A percentile compares a stretch with the other conserved stretches of the same genome.
These are phyloP conservation scores for Peronospora farinosa DNA, from an alignment of 352 stramenopile species.

Conservation along the genomic window DNA sequence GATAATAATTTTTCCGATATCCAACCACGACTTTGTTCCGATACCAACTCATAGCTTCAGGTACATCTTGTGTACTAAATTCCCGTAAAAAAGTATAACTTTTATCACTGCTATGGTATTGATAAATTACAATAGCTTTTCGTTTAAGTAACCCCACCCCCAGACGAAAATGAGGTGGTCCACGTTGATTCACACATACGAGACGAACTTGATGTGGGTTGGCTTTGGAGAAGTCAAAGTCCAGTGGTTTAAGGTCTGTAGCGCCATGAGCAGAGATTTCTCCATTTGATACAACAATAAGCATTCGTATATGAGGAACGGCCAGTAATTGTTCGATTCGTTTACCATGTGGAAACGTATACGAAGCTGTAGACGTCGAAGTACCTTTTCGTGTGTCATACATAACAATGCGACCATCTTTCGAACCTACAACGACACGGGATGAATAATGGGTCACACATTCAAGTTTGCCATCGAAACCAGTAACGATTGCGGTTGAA, in stretches of 20 bases:
- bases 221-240: conserved; percentile 76
- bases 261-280: conserved; percentile 65
- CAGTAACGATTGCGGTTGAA: conserved; percentile 59
- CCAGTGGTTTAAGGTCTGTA: conserved; percentile 69
- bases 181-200: conserved; percentile 78
- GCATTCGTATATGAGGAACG: conserved; percentile 83
- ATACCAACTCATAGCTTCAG: conserved; percentile 83
- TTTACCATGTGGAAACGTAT: conserved; percentile 69
- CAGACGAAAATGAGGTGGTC: conserved; percentile 76
- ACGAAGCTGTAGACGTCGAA: conserved; percentile 43
- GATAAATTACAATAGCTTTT: conserved; percentile 72
- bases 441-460: conserved; percentile 84
- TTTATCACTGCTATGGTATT: conserved; percentile 79
- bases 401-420: conserved; percentile 78
- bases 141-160: conserved; percentile 57
- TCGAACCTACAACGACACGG: conserved; percentile 76
- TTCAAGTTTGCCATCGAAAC: conserved; percentile 78
- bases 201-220: conserved; percentile 66
- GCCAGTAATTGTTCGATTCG: conserved; percentile 75
- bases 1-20: conserved; percentile 64
- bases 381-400: conserved; percentile 84
- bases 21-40: conserved; percentile 83
- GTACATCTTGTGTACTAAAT: conserved; percentile 64
- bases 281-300: conserved; percentile 76
- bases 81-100: conserved; percentile 73